These are phyloP conservation scores for Bocquillonia castaneifolia DNA, from an alignment of 441 rosid genomes.

Conservation along the genomic window DNA sequence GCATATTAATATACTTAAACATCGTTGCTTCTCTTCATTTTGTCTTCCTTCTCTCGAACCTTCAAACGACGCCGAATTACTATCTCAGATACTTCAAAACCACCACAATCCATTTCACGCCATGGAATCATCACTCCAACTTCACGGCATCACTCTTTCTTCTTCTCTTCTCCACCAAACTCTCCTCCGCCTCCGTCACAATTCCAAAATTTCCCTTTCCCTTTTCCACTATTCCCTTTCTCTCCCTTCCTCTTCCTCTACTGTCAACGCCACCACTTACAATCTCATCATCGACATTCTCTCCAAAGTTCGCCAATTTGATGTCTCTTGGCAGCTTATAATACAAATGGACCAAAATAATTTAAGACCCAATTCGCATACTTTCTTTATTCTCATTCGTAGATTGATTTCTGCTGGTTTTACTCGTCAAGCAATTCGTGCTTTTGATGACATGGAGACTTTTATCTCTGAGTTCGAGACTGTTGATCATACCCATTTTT, in stretches of 20 bases:
- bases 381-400: slow-evolving; percentile 62
- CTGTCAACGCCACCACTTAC: slow-evolving; percentile 42
- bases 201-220: slow-evolving; percentile 72
- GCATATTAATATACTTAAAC: background rate
- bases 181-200: slow-evolving; percentile 83
- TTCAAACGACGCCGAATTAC: slow-evolving; percentile 61
- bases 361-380: slow-evolving; percentile 37
- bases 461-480: slow-evolving; percentile 39
- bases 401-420: slow-evolving; percentile 68
- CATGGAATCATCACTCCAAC: slow-evolving; percentile 79
- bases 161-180: slow-evolving; percentile 64
- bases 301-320: slow-evolving; percentile 67
- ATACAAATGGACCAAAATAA: slow-evolving; percentile 51
- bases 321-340: slow-evolving; percentile 66
- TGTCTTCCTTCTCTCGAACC: slow-evolving; percentile 51
- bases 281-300: slow-evolving; percentile 68
- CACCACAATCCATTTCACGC: slow-evolving; percentile 89
- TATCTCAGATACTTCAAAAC: slow-evolving; percentile 57
- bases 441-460: slow-evolving; percentile 61
- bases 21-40: slow-evolving; percentile 3
- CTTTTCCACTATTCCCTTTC: slow-evolving; percentile 66
- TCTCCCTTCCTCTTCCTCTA: slow-evolving; percentile 46
- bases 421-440: slow-evolving; percentile 77
- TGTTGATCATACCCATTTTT: slow-evolving; percentile 29
- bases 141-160: slow-evolving; percentile 64